Percentiles rank a stretch among this genome's conserved stretches.
phyloP scores from a whole-genome alignment of 1,284 basidiomycete species.

The Naganishia sp. region DNA sequence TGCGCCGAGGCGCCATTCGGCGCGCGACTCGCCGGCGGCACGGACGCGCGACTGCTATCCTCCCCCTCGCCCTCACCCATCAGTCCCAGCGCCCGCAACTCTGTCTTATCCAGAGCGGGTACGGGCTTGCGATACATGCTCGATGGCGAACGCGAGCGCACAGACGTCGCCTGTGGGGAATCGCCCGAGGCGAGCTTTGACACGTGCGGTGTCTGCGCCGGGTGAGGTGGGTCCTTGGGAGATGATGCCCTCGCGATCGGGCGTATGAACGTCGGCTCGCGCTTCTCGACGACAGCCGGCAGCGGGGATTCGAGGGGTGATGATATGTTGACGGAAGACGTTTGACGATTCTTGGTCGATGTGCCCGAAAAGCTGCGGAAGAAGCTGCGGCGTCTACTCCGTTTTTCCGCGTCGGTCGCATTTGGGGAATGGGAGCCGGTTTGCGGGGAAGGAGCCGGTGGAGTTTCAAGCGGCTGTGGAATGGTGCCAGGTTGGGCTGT shows the following conservation, averaged over 20 bases:
- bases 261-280: not conserved
- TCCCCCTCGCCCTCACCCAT: not conserved
- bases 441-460: not conserved
- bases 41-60: not conserved
- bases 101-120: conserved; percentile 6
- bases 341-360: conserved; percentile 22
- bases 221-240: no score
- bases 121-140: conserved; percentile 18
- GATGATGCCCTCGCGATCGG: no score
- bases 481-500: not conserved
- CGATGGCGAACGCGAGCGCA: conserved; percentile 7
- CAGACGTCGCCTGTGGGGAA: not conserved
- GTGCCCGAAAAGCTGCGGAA: conserved; percentile 22
- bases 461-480: not conserved
- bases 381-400: conserved; percentile 24
- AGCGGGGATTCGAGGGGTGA: conserved; percentile 16
- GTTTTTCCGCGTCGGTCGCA: conserved; percentile 1
- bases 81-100: conserved; percentile 7
- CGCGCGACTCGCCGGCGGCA: not conserved
- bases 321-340: conserved; percentile 14
- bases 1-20: no score
- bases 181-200: not conserved
- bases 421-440: not conserved
- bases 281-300: conserved; percentile 11
- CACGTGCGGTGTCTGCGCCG: not conserved